Percentiles rank a stretch among this genome's conserved stretches.
Evolutionary conservation across 345 rosid genomes (phyloP).

Genomic region (Eucalyptus erythrocorys): DNA sequence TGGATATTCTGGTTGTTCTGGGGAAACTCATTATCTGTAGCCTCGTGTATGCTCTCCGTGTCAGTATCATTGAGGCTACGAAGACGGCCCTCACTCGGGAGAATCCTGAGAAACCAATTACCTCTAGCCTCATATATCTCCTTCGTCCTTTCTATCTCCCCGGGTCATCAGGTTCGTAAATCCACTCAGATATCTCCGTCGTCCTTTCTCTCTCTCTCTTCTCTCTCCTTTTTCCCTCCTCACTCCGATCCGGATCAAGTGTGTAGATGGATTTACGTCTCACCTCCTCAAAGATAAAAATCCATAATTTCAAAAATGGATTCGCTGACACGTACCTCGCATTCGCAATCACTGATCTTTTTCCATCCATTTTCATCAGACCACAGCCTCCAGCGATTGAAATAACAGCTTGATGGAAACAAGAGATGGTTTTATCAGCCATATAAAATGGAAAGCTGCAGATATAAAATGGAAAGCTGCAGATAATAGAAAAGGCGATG

Average conservation of each 20-base stretch:
- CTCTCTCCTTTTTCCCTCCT: too few relatives aligned
- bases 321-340: background rate
- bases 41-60: background rate
- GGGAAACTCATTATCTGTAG: background rate
- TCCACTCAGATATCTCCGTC: accelerated
- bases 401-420: background rate
- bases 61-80: background rate
- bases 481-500: background rate
- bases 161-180: too few relatives aligned
- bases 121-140: background rate
- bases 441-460: background rate
- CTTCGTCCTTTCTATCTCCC: background rate
- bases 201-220: too few relatives aligned
- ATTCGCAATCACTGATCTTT: background rate
- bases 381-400: background rate
- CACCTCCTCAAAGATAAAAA: background rate
- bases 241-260: accelerated
- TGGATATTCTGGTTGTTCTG: background rate
- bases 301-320: background rate
- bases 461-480: too few relatives aligned
- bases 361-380: background rate
- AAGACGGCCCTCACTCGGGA: accelerated
- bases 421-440: background rate
- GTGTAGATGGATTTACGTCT: background rate
- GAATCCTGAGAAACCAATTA: background rate